phyloP scores from a whole-genome alignment of 208 protist genomes.

The Acanthamoeba castellanii region DNA sequence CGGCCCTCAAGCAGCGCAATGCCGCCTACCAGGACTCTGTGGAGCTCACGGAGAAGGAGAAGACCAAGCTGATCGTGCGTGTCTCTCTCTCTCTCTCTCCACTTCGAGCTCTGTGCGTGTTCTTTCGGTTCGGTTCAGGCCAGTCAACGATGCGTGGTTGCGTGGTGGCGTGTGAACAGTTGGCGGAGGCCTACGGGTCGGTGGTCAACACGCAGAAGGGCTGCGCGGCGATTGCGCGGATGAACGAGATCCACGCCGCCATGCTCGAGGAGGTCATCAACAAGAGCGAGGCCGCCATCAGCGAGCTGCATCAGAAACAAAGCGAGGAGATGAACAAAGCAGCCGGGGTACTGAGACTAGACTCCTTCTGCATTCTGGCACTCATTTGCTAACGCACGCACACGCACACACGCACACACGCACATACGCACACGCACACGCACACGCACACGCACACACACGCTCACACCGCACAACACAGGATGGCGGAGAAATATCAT shows the following conservation, averaged over 20 bases:
- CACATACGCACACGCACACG: neutral
- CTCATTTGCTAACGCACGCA: neutral
- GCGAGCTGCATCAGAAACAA: slow-evolving; percentile 34
- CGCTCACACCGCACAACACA: neutral
- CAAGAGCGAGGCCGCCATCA: slow-evolving; percentile 18
- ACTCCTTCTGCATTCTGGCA: neutral
- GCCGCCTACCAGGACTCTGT: slow-evolving; percentile 13
- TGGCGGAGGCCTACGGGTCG: slow-evolving; percentile 9
- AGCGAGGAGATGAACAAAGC: slow-evolving; percentile 60
- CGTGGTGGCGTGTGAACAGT: neutral
- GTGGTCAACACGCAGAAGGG: neutral
- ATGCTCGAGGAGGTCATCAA: slow-evolving; percentile 34
- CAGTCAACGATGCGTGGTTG: neutral
- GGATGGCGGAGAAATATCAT: slow-evolving; percentile 28
- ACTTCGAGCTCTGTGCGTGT: neutral
- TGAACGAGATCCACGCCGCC: slow-evolving; percentile 47
- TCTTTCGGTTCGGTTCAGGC: no score
- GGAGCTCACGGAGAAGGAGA: slow-evolving; percentile 11
- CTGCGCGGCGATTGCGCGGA: slow-evolving; percentile 8
- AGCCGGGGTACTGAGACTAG: neutral
- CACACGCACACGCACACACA: no score
- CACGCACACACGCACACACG: no score
- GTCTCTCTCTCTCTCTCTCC: neutral
- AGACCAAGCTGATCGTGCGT: slow-evolving; percentile 45
- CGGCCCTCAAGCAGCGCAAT: neutral